Conservation (phyloP, 2,329 filamentous ascomycete species). For the Pseudogymnoascus sp. region DNA sequence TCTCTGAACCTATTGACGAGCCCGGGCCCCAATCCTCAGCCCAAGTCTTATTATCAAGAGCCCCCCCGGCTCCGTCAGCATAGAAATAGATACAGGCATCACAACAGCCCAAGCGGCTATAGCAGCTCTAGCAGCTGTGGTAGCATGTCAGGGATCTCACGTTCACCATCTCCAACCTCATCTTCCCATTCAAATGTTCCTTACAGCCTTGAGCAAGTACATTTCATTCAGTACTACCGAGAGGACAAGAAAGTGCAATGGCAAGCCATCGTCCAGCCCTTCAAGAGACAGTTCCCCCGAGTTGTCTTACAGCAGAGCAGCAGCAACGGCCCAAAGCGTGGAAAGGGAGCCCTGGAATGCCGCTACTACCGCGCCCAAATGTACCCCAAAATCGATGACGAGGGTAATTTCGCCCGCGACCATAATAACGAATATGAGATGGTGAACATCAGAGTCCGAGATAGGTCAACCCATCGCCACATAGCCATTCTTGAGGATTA, state of each 20-base stretch:
- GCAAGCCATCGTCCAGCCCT: background rate
- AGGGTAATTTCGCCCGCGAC: constrained; percentile 1
- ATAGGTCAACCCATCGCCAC: background rate
- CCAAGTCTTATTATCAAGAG: background rate
- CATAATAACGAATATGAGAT: background rate
- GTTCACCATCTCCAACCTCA: background rate
- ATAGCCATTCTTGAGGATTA: background rate
- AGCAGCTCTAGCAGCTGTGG: background rate
- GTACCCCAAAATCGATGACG: background rate
- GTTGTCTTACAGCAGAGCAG: background rate
- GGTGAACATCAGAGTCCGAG: constrained; percentile 1
- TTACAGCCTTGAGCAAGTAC: constrained; percentile 5
- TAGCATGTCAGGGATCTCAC: background rate
- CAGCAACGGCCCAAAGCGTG: background rate
- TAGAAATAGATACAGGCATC: background rate
- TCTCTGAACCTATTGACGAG: background rate
- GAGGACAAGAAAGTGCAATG: constrained; percentile 5
- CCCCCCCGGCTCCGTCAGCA: background rate
- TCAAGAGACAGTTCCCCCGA: background rate
- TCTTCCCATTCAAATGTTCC: background rate
- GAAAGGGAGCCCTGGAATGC: background rate
- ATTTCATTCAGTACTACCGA: constrained; percentile 9
- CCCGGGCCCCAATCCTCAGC: background rate
- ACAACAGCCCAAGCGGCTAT: background rate
- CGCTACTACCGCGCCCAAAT: constrained; percentile 9